Evolutionary conservation across 441 rosid genomes (phyloP).

Genomic region (Capsella rubella): DNA sequence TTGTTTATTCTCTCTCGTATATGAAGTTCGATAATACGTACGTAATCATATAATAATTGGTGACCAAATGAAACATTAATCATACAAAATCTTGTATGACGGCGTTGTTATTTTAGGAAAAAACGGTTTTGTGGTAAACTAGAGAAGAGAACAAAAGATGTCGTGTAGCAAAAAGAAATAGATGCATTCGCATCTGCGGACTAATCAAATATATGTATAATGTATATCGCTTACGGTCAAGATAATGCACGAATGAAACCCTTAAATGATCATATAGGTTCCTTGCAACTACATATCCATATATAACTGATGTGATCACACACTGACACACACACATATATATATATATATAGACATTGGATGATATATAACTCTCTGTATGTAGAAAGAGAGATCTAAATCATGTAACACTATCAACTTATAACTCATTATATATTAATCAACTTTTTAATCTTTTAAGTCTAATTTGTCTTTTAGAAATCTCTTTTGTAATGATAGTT

Average conservation of each 20-base stretch:
- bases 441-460: no score
- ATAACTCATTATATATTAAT: no score
- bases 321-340: no score
- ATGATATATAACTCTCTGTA: background rate
- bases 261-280: background rate
- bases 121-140: constrained; percentile 16
- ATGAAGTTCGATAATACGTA: background rate
- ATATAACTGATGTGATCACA: background rate
- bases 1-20: background rate
- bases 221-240: constrained; percentile 26
- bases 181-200: constrained; percentile 8
- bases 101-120: constrained; percentile 12
- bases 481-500: no score
- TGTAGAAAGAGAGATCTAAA: no score
- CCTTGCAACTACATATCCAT: background rate
- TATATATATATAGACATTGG: background rate
- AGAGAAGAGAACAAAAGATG: constrained; percentile 17
- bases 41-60: no score
- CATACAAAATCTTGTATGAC: background rate
- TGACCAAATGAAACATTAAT: background rate
- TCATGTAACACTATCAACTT: no score
- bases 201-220: background rate
- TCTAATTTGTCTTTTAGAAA: no score
- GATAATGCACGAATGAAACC: constrained; percentile 12
- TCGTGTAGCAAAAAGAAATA: constrained; percentile 20